Evolutionary conservation across 108 stramenopile genomes (phyloP).

Genomic region (Aurantiochytrium sp.): DNA sequence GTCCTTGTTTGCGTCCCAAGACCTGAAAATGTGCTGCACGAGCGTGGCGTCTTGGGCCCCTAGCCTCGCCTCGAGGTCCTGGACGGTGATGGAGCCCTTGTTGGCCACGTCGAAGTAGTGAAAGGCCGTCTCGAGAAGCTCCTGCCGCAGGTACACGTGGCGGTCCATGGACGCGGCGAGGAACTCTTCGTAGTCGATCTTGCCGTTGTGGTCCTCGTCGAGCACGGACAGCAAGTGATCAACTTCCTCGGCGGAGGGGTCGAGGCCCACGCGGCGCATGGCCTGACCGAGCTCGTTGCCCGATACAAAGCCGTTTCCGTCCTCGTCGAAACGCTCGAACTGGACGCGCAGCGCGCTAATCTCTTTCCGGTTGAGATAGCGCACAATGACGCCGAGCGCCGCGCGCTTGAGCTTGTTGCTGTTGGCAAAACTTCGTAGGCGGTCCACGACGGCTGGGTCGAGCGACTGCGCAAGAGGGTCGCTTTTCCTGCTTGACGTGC

Average conservation of each 20-base stretch:
- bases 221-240: not conserved
- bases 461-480: not conserved
- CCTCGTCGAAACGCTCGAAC: not conserved
- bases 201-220: constrained; percentile 13
- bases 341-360: constrained; percentile 1
- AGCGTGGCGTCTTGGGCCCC: not conserved
- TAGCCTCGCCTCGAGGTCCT: not conserved
- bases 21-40: not conserved
- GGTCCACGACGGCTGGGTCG: not conserved
- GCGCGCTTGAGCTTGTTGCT: constrained; percentile 3
- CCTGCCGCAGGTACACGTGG: constrained; percentile 24
- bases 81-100: not conserved
- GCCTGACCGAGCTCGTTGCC: not conserved
- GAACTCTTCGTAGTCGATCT: constrained; percentile 23
- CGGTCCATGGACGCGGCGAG: constrained; percentile 16
- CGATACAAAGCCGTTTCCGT: not conserved
- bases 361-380: constrained; percentile 1
- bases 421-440: not conserved
- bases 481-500: no score
- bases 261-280: constrained; percentile 12
- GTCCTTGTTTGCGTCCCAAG: not conserved
- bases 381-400: not conserved
- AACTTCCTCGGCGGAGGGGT: not conserved
- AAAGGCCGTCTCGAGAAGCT: constrained; percentile 24
- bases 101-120: not conserved